These are phyloP conservation scores for Piper longum DNA, from an alignment of 164 flowering plant species.

Conservation along the genomic window DNA sequence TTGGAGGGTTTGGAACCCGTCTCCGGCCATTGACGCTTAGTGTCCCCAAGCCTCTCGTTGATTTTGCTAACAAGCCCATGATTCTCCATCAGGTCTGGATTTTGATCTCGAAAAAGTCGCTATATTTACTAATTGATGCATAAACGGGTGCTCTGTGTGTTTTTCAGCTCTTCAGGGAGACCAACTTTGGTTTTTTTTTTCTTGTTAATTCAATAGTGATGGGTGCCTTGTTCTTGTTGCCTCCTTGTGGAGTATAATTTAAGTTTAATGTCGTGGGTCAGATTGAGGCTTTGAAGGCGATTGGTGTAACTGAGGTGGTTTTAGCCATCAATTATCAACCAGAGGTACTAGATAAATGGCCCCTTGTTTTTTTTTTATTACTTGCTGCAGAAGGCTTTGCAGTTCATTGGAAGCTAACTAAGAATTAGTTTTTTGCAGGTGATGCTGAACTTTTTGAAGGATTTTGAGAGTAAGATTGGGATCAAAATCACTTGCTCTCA, in stretches of 20 bases:
- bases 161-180: not conserved
- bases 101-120: not conserved
- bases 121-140: not conserved
- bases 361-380: not conserved
- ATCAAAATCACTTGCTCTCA: slow-evolving; percentile 16
- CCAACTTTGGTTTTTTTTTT: not conserved
- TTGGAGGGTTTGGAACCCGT: slow-evolving; percentile 18
- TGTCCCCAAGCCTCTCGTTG: slow-evolving; percentile 15
- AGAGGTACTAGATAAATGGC: slow-evolving; percentile 5
- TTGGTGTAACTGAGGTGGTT: slow-evolving; percentile 17
- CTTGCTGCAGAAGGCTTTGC: not conserved
- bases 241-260: not conserved
- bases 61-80: slow-evolving; percentile 17
- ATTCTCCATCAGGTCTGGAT: slow-evolving; percentile 16
- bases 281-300: slow-evolving; percentile 17
- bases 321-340: slow-evolving; percentile 20
- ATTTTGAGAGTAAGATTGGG: slow-evolving; percentile 12
- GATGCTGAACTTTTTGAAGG: slow-evolving; percentile 14
- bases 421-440: slow-evolving; percentile 4
- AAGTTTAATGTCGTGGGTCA: not conserved
- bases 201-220: not conserved
- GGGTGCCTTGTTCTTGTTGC: not conserved
- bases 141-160: not conserved
- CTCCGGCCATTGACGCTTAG: slow-evolving; percentile 17
- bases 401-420: no score